Evolutionary conservation across 2,329 filamentous ascomycete genomes (phyloP), one percentile per base, ranked within the genome.

Genomic region (Claviceps sp.): DNA sequence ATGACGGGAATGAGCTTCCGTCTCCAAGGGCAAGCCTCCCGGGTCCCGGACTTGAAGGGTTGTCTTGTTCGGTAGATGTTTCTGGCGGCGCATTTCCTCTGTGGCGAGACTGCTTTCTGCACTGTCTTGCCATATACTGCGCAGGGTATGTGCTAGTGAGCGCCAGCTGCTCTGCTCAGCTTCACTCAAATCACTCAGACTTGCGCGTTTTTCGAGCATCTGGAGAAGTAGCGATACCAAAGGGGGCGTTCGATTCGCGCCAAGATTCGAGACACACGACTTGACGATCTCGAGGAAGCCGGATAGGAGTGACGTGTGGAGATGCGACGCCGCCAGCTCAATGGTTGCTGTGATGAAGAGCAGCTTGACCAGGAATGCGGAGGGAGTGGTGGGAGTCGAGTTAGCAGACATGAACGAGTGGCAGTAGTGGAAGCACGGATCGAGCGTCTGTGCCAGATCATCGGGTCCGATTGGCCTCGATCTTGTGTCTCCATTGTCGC

Each of bases 331-430:
- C 20, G 64, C 59, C 30, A 68, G 51, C 38, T 63, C 62, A 30
- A 69, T 57, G 5, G 65, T 70, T n/a, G 63, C 61, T 5, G 65
- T 60, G n/a, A 70, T 55, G 49, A 70, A 70, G 37, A 66, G 63
- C 5, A 63, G 58, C 52, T 70, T 68, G 5, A 70, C 60, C 1
- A 70, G 55, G 16, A 65, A 65, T 5, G 68, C 66, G 5, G 67
- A 65, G 0, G 67, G 67, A 0, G 66, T 55, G 34, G 56, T 59
- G 13, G 68, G 66, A 1, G 62, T 66, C 9, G 65, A 63, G 9
- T 62, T 61, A 8, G 62, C 63, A 22, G 65, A 64, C 5, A 70
- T 62, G 40, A 69, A 58, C 1, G 67, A 69, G 53, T 68, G 69
- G 60, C 68, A 70, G 52, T 66, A 70, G 7, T 61, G 61, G 53